phyloP scores from a whole-genome alignment of 306 rosid genomes.

The Luffa aegyptiaca region DNA sequence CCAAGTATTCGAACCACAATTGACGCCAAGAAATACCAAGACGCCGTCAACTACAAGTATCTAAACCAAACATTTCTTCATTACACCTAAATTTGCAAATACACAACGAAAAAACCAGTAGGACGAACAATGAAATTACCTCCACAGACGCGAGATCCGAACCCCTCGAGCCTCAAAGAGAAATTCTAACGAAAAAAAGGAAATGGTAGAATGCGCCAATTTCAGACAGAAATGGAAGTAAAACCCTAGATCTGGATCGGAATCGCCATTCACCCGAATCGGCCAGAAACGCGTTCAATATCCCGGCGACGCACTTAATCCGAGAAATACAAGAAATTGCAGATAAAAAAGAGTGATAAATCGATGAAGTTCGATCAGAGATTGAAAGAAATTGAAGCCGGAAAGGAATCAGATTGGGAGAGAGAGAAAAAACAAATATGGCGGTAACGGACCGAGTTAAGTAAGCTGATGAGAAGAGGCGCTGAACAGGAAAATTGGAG shows the following conservation, averaged over 20 bases:
- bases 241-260: constrained; percentile 33
- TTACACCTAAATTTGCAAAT: background rate
- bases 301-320: background rate
- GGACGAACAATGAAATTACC: constrained; percentile 17
- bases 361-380: background rate
- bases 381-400: background rate
- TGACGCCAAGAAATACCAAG: background rate
- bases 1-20: background rate
- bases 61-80: background rate
- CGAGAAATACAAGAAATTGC: background rate
- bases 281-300: background rate
- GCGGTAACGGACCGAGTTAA: constrained; percentile 11
- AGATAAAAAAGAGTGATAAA: background rate
- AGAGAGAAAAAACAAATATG: background rate
- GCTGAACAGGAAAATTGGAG: background rate
- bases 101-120: background rate
- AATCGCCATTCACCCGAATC: constrained; percentile 3
- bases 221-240: background rate
- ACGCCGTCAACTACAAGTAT: background rate
- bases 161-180: constrained; percentile 17
- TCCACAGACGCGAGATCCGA: constrained; percentile 31
- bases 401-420: background rate
- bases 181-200: background rate
- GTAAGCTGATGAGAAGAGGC: background rate
- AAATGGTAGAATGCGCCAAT: background rate